These are phyloP conservation scores for Geotrichum klebahnii DNA, from an alignment of 1,139 yeast species.

Conservation along the genomic window DNA sequence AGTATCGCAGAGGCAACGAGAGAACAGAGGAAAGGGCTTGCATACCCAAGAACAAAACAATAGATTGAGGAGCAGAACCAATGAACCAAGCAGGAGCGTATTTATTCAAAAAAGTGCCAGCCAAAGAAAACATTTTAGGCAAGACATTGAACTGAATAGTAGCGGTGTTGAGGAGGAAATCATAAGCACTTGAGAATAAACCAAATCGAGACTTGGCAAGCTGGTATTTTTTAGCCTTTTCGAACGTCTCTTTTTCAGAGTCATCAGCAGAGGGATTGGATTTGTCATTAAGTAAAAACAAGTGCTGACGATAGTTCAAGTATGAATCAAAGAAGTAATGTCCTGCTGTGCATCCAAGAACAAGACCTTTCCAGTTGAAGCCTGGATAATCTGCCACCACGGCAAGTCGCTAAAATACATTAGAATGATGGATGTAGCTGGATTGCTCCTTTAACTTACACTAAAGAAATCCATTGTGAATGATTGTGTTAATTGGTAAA, in stretches of 20 bases:
- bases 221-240: constrained; percentile 74
- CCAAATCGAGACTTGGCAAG: constrained; percentile 76
- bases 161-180: constrained; percentile 54
- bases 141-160: constrained; percentile 59
- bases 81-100: constrained; percentile 38
- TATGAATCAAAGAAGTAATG: constrained; percentile 73
- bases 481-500: background rate
- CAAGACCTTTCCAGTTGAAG: constrained; percentile 73
- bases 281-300: constrained; percentile 53
- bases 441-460: constrained; percentile 3
- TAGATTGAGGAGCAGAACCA: constrained; percentile 49
- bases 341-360: constrained; percentile 70
- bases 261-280: constrained; percentile 61
- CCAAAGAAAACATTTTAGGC: constrained; percentile 63
- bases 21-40: constrained; percentile 50
- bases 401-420: constrained; percentile 34
- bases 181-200: constrained; percentile 51
- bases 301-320: constrained; percentile 71
- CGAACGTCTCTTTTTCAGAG: constrained; percentile 61
- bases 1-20: constrained; percentile 63
- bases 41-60: constrained; percentile 55
- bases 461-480: constrained; percentile 16
- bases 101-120: constrained; percentile 44
- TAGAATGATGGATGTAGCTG: background rate
- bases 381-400: constrained; percentile 50